phyloP scores from a whole-genome alignment of 2,329 filamentous ascomycete genomes.

The Ascosphaera apis region DNA sequence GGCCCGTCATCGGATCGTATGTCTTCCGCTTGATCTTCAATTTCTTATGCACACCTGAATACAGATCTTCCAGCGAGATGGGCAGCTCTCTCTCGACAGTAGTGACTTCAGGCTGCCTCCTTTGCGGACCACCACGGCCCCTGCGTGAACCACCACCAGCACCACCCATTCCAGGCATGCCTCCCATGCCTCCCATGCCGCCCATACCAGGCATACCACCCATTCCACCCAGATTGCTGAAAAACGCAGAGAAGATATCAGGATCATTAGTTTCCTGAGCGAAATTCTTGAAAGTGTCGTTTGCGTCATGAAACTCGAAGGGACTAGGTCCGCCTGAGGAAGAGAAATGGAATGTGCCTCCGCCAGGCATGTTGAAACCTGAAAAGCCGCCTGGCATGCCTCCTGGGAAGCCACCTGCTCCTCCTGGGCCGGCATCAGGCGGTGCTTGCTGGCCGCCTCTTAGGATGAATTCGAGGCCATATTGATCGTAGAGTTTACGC shows the following conservation, averaged over 20 bases:
- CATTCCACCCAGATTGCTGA: slow-evolving; percentile 24
- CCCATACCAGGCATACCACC: slow-evolving; percentile 17
- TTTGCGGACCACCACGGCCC: slow-evolving; percentile 5
- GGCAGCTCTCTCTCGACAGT: slow-evolving; percentile 70
- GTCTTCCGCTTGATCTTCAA: slow-evolving; percentile 97
- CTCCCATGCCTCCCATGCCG: slow-evolving; percentile 19
- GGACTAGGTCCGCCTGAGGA: slow-evolving; percentile 33
- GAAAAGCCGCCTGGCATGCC: slow-evolving; percentile 32
- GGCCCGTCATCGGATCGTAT: slow-evolving; percentile 58
- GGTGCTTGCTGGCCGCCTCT: slow-evolving; percentile 51
- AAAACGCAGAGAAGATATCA: slow-evolving; percentile 32
- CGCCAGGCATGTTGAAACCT: slow-evolving; percentile 27
- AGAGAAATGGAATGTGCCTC: slow-evolving; percentile 26
- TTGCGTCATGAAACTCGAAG: slow-evolving; percentile 67
- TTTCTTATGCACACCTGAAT: slow-evolving; percentile 73
- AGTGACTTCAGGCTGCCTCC: slow-evolving; percentile 46
- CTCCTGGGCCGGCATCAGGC: slow-evolving; percentile 31
- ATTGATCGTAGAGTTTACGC: slow-evolving; percentile 84
- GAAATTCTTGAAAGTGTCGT: slow-evolving; percentile 71
- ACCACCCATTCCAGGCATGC: slow-evolving; percentile 9
- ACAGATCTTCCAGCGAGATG: slow-evolving; percentile 72
- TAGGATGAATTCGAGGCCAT: slow-evolving; percentile 77
- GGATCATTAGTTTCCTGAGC: slow-evolving; percentile 37
- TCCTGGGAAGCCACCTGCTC: slow-evolving; percentile 18
- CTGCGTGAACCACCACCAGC: slow-evolving; percentile 6